Percentiles rank a stretch among this genome's conserved stretches.
These are phyloP conservation scores for Claviceps digitariae DNA, from an alignment of 2,329 filamentous ascomycete genomes.

Conservation along the genomic window DNA sequence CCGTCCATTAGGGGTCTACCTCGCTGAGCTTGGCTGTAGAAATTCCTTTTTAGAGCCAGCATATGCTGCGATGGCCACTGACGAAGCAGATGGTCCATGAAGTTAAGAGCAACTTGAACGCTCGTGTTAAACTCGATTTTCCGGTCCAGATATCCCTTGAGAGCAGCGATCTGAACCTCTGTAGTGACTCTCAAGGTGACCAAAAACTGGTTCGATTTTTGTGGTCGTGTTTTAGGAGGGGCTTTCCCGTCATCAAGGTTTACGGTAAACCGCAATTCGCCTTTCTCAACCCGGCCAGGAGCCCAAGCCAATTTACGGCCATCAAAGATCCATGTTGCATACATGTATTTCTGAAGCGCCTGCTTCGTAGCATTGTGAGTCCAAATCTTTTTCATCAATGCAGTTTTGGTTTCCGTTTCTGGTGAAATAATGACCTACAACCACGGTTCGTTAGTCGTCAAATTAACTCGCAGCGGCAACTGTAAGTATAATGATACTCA, in stretches of 20 bases:
- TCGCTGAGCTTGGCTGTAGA: constrained; percentile 49
- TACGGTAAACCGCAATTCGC: constrained; percentile 44
- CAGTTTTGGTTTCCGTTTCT: constrained; percentile 44
- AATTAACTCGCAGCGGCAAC: not conserved
- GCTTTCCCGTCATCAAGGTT: constrained; percentile 59
- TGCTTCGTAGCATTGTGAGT: constrained; percentile 45
- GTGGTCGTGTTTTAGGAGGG: constrained; percentile 19
- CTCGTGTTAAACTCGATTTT: constrained; percentile 46
- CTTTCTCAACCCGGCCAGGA: constrained; percentile 25
- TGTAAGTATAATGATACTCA: constrained; percentile 30
- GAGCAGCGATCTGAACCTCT: constrained; percentile 51
- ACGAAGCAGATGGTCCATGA: constrained; percentile 79
- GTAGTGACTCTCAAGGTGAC: constrained; percentile 52
- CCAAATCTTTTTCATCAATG: constrained; percentile 67
- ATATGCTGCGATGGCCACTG: constrained; percentile 58
- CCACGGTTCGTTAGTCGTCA: not conserved
- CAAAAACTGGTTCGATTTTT: constrained; percentile 36
- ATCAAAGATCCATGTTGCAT: constrained; percentile 56
- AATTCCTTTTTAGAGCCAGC: constrained; percentile 65
- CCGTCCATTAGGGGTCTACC: constrained; percentile 40
- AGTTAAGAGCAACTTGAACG: constrained; percentile 73
- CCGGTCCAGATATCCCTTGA: constrained; percentile 53
- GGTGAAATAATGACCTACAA: constrained; percentile 52
- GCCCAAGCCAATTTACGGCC: constrained; percentile 77
- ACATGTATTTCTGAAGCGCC: constrained; percentile 33